A percentile compares a stretch with the other conserved stretches of the same genome.
These are phyloP conservation scores for Endogone sp. DNA, from an alignment of 192 early-diverging fungal genomes.

Conservation along the genomic window DNA sequence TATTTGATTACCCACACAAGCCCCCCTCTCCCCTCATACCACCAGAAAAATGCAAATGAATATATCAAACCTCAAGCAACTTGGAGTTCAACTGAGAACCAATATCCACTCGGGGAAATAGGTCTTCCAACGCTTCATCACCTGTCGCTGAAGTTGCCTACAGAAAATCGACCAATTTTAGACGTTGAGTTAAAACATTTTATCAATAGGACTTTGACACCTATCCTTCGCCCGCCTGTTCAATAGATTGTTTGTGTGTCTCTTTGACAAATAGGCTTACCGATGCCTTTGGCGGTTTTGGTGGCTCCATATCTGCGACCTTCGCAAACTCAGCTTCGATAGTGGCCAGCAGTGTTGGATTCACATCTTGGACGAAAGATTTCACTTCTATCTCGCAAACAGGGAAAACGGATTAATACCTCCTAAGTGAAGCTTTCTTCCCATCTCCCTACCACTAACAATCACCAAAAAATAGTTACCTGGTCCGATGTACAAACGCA, in stretches of 20 bases:
- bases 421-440: not conserved
- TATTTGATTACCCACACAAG: no score
- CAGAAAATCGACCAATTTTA: not conserved
- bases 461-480: not conserved
- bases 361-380: slow-evolving; percentile 84
- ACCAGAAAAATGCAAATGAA: no score
- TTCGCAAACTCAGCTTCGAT: slow-evolving; percentile 95
- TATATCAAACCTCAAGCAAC: slow-evolving; percentile 16
- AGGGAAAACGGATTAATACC: slow-evolving; percentile 2
- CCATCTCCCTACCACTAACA: no score
- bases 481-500: slow-evolving; percentile 81
- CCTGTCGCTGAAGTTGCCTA: slow-evolving; percentile 20
- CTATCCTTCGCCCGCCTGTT: no score
- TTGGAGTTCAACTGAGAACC: slow-evolving; percentile 49
- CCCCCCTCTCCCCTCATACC: no score
- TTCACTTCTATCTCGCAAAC: slow-evolving; percentile 57
- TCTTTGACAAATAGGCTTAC: slow-evolving; percentile 9
- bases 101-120: slow-evolving; percentile 89
- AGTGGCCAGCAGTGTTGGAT: slow-evolving; percentile 69
- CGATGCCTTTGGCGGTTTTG: slow-evolving; percentile 51
- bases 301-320: slow-evolving; percentile 66
- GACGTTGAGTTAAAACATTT: not conserved
- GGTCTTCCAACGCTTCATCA: slow-evolving; percentile 69
- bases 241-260: no score
- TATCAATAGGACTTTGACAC: no score